Base-by-base conservation (phyloP, 805 yeast genomes). In the Candida khao-thaluensis region DNA sequence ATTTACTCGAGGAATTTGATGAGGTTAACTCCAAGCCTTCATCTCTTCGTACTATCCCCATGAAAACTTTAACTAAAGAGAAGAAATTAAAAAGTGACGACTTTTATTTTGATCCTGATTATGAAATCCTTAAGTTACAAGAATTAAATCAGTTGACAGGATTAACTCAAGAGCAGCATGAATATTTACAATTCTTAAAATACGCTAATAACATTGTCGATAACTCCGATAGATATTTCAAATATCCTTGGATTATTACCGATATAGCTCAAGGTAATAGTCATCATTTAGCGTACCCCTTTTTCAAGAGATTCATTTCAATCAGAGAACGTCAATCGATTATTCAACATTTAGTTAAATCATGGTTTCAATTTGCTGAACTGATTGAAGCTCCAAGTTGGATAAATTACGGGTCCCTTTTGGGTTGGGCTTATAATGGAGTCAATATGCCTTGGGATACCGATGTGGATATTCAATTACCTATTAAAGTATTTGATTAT, bases 171-270 rank as follows among this genome's bases (percentile, higher is more conserved):
- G 42, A 51, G 12, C 60, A 62, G 22, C 33, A 35, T 17, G 45
- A 51, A 18, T 60, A 62, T 37, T 52, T 63, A 22, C 44, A 52
- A n/a, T 64, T 64, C 22, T 44, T 65, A 15, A 52, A 60, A 39
- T 43, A 51, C 28, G 56, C 68, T 8, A 55, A 51, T 37, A 39
- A 42, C 16, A 23, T 49, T 6, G 59, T 53, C 14, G 55, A 53
- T 25, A 23, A 36, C 22, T 49, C 64, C 7, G 67, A 60, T 45
- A 48, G 60, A 21, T 62, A 52, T 41, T 65, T 65, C 54, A 62
- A 65, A 42, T 65, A 65, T 43, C 69, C 71, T 7, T 65, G 71
- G 71, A 64, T 65, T 21, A 48, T 51, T 31, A 47, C 65, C 31
- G 71, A 65, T 47, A 45, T 65, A 6, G 49, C 60, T 10, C 57